A percentile compares a stretch with the other conserved stretches of the same genome.
Evolutionary conservation across 495 filamentous ascomycete species (phyloP).

Genomic region (Xylaria venustula): DNA sequence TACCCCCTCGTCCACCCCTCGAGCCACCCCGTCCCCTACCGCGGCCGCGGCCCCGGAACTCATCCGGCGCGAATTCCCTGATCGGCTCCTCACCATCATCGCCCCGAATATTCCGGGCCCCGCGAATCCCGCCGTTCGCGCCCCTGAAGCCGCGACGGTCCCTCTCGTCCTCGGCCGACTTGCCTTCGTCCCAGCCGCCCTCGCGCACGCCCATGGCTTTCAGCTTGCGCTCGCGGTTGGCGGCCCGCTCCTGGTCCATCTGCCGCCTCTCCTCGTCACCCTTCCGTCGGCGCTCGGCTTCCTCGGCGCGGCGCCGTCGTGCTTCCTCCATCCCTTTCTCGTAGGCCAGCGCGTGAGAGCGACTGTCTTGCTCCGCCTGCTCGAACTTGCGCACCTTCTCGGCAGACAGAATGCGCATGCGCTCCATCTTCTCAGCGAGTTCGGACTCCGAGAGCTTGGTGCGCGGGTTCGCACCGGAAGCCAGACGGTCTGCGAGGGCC

Average conservation of each 20-base stretch:
- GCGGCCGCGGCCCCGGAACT: slow-evolving; percentile 27
- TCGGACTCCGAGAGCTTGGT: slow-evolving; percentile 54
- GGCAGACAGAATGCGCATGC: slow-evolving; percentile 46
- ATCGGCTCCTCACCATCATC: slow-evolving; percentile 30
- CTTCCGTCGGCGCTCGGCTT: slow-evolving; percentile 33
- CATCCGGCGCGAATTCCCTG: slow-evolving; percentile 27
- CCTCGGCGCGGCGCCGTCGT: slow-evolving; percentile 43
- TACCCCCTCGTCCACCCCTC: slow-evolving; percentile 24
- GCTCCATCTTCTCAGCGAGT: slow-evolving; percentile 50
- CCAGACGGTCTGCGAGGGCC: slow-evolving; percentile 34
- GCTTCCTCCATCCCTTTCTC: slow-evolving; percentile 52
- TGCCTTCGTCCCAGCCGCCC: slow-evolving; percentile 50
- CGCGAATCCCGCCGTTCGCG: slow-evolving; percentile 44
- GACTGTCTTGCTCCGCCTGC: slow-evolving; percentile 49
- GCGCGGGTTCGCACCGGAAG: slow-evolving; percentile 47
- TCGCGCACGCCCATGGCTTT: slow-evolving; percentile 44
- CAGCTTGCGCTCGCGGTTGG: slow-evolving; percentile 48
- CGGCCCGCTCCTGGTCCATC: slow-evolving; percentile 49
- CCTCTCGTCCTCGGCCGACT: slow-evolving; percentile 30
- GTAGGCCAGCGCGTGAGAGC: slow-evolving; percentile 49
- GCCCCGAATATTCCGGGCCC: slow-evolving; percentile 19
- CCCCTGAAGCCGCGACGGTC: slow-evolving; percentile 37
- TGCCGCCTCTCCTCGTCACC: slow-evolving; percentile 44
- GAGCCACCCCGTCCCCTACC: slow-evolving; percentile 27
- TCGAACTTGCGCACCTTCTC: slow-evolving; percentile 51